Conservation (phyloP, 768 basidiomycete genomes). For the Filobasidium wieringae region DNA sequence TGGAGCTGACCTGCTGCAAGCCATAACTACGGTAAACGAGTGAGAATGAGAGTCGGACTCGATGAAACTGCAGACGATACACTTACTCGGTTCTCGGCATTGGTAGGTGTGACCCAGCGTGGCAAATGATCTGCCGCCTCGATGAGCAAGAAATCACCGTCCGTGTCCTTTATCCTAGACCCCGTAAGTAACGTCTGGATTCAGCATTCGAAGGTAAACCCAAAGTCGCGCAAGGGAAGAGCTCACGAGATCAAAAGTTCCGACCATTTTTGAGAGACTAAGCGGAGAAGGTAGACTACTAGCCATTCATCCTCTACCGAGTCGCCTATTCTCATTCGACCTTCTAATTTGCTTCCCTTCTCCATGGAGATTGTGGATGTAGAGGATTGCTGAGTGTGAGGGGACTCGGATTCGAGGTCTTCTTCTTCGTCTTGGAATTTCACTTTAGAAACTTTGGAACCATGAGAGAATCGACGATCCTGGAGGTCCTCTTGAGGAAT, state of each 20-base stretch:
- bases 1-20: slow-evolving; percentile 71
- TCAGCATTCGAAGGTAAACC: neutral
- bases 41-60: neutral
- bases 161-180: slow-evolving; percentile 65
- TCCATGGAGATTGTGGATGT: neutral
- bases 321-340: slow-evolving; percentile 83
- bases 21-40: slow-evolving; percentile 49
- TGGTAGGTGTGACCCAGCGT: slow-evolving; percentile 78
- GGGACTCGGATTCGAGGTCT: neutral
- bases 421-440: neutral
- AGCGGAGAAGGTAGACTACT: slow-evolving; percentile 72
- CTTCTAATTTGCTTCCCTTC: slow-evolving; percentile 50
- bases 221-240: neutral
- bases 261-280: slow-evolving; percentile 60
- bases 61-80: slow-evolving; percentile 12
- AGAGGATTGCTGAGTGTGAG: neutral
- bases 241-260: slow-evolving; percentile 66
- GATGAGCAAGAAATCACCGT: slow-evolving; percentile 91
- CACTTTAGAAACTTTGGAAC: neutral
- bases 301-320: slow-evolving; percentile 98
- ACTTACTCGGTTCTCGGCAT: slow-evolving; percentile 84
- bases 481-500: neutral
- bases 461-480: slow-evolving; percentile 2
- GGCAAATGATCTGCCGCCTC: slow-evolving; percentile 88
- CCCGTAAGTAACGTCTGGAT: slow-evolving; percentile 3